Percentiles rank a stretch among this genome's conserved stretches.
Evolutionary conservation across 2,329 filamentous ascomycete genomes (phyloP).

Genomic region (Venturia oleaginea): DNA sequence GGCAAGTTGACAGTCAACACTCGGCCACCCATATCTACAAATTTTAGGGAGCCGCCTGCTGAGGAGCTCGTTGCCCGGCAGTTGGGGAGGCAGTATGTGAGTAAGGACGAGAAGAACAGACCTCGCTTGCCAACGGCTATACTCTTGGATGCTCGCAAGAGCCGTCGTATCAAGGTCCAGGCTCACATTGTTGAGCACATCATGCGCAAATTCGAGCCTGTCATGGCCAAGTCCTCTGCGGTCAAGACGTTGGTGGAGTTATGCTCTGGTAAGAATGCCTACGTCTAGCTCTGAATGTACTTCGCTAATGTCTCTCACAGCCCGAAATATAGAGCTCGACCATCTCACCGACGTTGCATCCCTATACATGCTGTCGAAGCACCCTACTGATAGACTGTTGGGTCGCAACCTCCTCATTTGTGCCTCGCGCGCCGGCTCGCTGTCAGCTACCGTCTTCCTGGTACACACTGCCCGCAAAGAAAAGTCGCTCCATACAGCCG

Average conservation of each 20-base stretch:
- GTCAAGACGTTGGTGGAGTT: neutral
- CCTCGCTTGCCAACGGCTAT: neutral
- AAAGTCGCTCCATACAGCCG: neutral
- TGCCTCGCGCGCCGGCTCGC: neutral
- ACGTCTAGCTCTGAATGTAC: neutral
- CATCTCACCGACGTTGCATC: neutral
- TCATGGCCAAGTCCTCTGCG: neutral
- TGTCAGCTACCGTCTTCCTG: neutral
- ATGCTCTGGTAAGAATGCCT: neutral
- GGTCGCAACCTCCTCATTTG: neutral
- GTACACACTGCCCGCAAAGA: neutral
- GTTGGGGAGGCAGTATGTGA: neutral
- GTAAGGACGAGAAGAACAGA: neutral
- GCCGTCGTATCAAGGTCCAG: neutral
- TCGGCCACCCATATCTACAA: neutral
- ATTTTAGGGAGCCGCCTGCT: neutral
- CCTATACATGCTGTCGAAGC: neutral
- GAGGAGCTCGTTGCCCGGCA: neutral
- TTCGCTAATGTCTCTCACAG: neutral
- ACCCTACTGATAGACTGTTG: neutral
- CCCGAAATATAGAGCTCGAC: neutral
- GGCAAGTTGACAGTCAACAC: neutral
- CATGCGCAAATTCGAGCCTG: neutral
- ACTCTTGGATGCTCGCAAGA: neutral
- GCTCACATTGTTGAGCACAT: neutral